A percentile compares a stretch with the other conserved stretches of the same genome.
Evolutionary conservation across 1,139 yeast species (phyloP).

Genomic region (Pichia sp.): DNA sequence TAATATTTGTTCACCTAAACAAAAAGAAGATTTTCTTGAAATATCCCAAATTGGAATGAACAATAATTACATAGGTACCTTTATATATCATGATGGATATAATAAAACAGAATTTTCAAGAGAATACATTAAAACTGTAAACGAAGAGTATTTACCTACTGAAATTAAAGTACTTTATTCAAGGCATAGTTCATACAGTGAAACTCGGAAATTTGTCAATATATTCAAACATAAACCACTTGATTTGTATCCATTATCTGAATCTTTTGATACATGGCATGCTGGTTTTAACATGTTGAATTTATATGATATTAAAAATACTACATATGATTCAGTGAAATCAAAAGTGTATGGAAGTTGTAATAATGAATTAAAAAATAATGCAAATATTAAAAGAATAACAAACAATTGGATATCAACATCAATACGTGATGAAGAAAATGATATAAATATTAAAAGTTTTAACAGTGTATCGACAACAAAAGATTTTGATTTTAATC

Average conservation of each 20-base stretch:
- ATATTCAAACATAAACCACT: conserved; percentile 11
- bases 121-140: neutral
- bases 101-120: neutral
- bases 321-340: conserved; percentile 9
- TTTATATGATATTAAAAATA: conserved; percentile 7
- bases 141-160: conserved; percentile 8
- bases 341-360: conserved; percentile 1
- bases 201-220: conserved; percentile 12
- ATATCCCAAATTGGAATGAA: neutral
- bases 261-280: conserved; percentile 12
- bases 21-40: neutral
- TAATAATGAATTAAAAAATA: neutral
- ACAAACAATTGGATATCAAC: conserved; percentile 1
- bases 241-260: conserved; percentile 18
- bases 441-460: neutral
- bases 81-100: neutral
- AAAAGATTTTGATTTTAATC: conserved; percentile 1
- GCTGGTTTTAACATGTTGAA: conserved; percentile 14
- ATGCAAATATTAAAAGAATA: neutral
- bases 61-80: neutral
- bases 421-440: neutral
- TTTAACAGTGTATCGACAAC: conserved; percentile 5
- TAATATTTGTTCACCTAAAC: conserved; percentile 1
- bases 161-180: conserved; percentile 13
- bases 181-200: conserved; percentile 18